Evolutionary conservation across 176 grass and related monocot species (phyloP), one percentile per base, ranked within the genome.

Genomic region (Aegilops umbellulata): DNA sequence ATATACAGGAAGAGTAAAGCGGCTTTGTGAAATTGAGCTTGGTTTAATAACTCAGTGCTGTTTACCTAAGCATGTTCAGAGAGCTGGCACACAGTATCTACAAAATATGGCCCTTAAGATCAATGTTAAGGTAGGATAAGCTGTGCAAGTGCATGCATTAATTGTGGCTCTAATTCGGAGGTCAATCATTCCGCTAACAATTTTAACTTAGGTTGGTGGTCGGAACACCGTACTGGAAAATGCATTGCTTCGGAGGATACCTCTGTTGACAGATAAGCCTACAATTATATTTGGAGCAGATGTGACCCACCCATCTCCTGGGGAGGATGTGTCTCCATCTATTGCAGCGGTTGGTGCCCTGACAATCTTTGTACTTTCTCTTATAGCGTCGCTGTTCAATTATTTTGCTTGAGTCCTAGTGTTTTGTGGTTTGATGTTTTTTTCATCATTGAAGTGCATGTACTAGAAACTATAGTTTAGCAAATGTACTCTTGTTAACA

Each of bases 101-200:
- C 78, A 90, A 92, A 95, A 98, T 86, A 73, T 94, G 32, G 86
- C 90, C 29, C 77, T 95, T 66, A 98, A 95, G 92, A 94, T 98
- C 61, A 98, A 98, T 53, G 86, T 94, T 19, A 98, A 98, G 96
- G 92, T 98, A 82, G 77, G 49, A 68, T 76, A 57, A 57, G 8
- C 19, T 57, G 60, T 27, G 62, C 23, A 61, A 12, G 60, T 73
- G 22, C 38, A 42, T 73, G 22, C 38, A 42, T 73, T 29, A 29
- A 29, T 29, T n/a, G 8, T 61, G 58, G 58, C 58, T 60, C 20
- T 61, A 61, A 61, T 61, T 61, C 8, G 8, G 9, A 61, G 58
- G 25, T 65, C 53, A 29, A 25, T 71, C 13, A 68, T 29, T 38
- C 26, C 12, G 3, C 53, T 57, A 6, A 29, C 32, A 32, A 46